Conservation (phyloP, 2,329 filamentous ascomycete species). For the Herpotrichia juniperi region DNA sequence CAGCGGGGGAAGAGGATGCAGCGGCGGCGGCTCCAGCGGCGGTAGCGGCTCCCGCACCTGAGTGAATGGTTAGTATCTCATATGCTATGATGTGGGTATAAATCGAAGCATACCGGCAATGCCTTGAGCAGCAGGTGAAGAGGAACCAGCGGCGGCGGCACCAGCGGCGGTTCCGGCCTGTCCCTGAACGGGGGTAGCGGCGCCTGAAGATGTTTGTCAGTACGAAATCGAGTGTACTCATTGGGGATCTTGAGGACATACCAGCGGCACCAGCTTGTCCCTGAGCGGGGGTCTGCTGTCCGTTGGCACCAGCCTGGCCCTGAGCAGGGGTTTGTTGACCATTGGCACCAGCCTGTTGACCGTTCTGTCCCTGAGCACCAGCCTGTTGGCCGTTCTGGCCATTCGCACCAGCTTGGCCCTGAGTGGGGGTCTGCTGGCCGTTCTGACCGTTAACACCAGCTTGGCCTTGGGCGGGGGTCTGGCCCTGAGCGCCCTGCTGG, state of each 20-base stretch:
- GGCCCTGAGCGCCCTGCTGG: conserved; percentile 17
- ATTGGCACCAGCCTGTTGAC: conserved; percentile 1
- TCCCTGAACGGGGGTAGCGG: conserved; percentile 8
- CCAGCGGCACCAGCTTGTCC: conserved; percentile 7
- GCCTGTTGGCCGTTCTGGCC: conserved; percentile 5
- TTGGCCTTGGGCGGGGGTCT: conserved; percentile 13
- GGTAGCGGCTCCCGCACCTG: background rate
- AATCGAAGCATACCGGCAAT: background rate
- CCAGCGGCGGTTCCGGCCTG: conserved; percentile 4
- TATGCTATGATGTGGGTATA: background rate
- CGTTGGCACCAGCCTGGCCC: background rate
- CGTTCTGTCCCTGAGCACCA: conserved; percentile 12
- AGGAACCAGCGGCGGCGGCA: conserved; percentile 1
- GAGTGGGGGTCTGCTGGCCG: conserved; percentile 11
- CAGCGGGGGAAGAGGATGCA: background rate
- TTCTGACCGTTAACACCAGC: conserved; percentile 11
- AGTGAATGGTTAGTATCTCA: background rate
- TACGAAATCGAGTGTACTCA: conserved; percentile 7
- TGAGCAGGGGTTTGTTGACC: conserved; percentile 1
- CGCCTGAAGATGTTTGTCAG: background rate
- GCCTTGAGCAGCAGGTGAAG: background rate
- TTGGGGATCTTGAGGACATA: conserved; percentile 2
- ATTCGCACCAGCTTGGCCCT: conserved; percentile 11
- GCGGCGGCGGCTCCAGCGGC: background rate
- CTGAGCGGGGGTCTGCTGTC: too few species aligned